Evolutionary conservation across 768 basidiomycete genomes (phyloP).

Genomic region (Rhizopogon vesiculosus): DNA sequence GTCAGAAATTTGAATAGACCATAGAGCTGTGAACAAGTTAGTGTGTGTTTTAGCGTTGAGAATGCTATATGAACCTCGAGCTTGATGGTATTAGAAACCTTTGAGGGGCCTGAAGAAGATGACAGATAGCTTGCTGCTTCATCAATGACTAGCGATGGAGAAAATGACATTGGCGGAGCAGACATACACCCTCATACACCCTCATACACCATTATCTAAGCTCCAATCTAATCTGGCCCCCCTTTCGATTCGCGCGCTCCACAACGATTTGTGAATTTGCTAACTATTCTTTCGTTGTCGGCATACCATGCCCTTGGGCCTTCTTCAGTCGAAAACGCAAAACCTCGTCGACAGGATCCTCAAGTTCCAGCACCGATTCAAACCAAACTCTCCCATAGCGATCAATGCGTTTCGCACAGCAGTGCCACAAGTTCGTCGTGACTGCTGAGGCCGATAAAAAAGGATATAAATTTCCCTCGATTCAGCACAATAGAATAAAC

Average conservation of each 20-base stretch:
- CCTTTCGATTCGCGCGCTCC: too few relatives aligned
- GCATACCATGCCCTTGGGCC: too few relatives aligned
- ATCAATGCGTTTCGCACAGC: not conserved
- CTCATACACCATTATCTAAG: slow-evolving; percentile 40
- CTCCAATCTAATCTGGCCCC: not conserved
- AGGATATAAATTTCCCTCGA: too few relatives aligned
- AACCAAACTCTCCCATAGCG: not conserved
- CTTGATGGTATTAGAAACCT: slow-evolving; percentile 58
- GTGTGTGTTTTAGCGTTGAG: slow-evolving; percentile 9
- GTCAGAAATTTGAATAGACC: slow-evolving; percentile 79
- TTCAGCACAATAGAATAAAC: not conserved
- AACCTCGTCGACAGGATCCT: too few relatives aligned
- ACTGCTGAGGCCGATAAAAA: too few relatives aligned
- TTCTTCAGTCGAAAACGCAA: too few relatives aligned
- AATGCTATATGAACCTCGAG: slow-evolving; percentile 58
- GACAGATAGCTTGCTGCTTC: slow-evolving; percentile 65
- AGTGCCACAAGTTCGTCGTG: not conserved
- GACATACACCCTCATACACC: slow-evolving; percentile 7
- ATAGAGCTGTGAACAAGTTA: slow-evolving; percentile 58
- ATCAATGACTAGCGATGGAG: slow-evolving; percentile 41
- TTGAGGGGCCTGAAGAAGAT: slow-evolving; percentile 44
- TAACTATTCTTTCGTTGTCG: too few relatives aligned
- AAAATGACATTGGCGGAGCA: slow-evolving; percentile 17
- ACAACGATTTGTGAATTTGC: too few relatives aligned
- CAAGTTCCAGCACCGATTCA: too few relatives aligned